Conservation (phyloP, 345 rosid species). For the Eucalyptus cladocalyx region DNA sequence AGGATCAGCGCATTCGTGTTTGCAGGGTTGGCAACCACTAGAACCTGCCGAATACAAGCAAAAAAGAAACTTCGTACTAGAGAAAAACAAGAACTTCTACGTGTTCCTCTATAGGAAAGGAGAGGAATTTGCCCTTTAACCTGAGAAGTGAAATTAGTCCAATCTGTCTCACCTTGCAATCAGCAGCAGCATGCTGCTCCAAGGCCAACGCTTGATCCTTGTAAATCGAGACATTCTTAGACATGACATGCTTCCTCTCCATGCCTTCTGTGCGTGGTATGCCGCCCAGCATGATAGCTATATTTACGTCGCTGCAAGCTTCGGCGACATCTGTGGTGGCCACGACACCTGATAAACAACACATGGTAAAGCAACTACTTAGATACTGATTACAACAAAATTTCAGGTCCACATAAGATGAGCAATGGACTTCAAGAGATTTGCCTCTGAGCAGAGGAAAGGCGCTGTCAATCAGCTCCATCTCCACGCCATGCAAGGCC, state of each 20-base stretch:
- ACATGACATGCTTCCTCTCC: slow-evolving; percentile 76
- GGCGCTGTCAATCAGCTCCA: slow-evolving; percentile 79
- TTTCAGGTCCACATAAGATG: neutral
- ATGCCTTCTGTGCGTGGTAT: slow-evolving; percentile 54
- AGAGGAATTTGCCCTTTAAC: neutral
- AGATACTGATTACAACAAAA: neutral
- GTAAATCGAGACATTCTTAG: slow-evolving; percentile 49
- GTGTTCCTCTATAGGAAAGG: neutral
- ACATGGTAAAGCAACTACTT: neutral
- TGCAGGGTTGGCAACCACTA: slow-evolving; percentile 83
- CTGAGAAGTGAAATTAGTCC: neutral
- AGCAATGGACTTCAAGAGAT: neutral
- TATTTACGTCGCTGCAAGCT: slow-evolving; percentile 55
- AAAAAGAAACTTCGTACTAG: neutral
- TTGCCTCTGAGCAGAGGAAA: slow-evolving; percentile 71
- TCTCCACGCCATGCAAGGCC: slow-evolving; percentile 56
- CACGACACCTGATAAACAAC: slow-evolving; percentile 27
- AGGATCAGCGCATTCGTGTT: slow-evolving; percentile 77
- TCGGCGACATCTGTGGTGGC: slow-evolving; percentile 61
- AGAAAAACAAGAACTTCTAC: neutral
- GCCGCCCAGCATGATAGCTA: slow-evolving; percentile 65
- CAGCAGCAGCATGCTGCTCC: slow-evolving; percentile 58
- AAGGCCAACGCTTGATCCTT: slow-evolving; percentile 84
- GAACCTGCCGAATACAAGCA: slow-evolving; percentile 15
- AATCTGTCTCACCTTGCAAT: slow-evolving; percentile 43